phyloP scores from a whole-genome alignment of 805 yeast species.

The Yarrowia osloensis region DNA sequence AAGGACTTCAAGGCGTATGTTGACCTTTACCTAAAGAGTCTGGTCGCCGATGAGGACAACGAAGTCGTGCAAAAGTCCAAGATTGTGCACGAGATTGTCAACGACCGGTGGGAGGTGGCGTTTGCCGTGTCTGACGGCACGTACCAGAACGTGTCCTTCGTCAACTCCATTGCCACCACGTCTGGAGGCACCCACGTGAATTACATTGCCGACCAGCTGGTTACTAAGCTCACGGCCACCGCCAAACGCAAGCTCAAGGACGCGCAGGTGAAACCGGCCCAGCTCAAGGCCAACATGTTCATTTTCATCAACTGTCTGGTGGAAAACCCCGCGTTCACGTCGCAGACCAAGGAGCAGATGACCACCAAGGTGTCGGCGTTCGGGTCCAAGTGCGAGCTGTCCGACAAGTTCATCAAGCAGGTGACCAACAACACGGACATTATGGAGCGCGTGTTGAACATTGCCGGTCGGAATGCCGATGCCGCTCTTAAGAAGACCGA shows the following conservation, averaged over 20 bases:
- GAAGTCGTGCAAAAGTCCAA: constrained; percentile 53
- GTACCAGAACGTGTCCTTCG: constrained; percentile 94
- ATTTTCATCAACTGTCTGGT: constrained; percentile 86
- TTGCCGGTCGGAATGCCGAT: constrained; percentile 87
- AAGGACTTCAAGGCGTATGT: constrained; percentile 82
- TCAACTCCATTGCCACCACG: constrained; percentile 96
- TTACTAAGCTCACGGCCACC: constrained; percentile 69
- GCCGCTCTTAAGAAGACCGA: constrained; percentile 85
- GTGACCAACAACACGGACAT: constrained; percentile 68
- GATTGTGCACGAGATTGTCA: constrained; percentile 75
- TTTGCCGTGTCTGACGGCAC: constrained; percentile 89
- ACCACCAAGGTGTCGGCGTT: constrained; percentile 87
- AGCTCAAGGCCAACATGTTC: constrained; percentile 87
- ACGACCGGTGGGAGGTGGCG: constrained; percentile 94
- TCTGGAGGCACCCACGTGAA: constrained; percentile 96
- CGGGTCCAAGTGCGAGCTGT: constrained; percentile 79
- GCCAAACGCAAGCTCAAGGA: constrained; percentile 67
- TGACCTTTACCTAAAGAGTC: constrained; percentile 81
- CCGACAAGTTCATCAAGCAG: constrained; percentile 73
- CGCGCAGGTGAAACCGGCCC: constrained; percentile 80
- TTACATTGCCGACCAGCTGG: constrained; percentile 79
- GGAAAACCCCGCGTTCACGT: constrained; percentile 95
- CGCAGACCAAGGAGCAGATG: constrained; percentile 95
- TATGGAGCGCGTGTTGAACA: constrained; percentile 66
- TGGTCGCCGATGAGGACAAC: constrained; percentile 38